Evolutionary conservation across 176 grass and related monocot species (phyloP), one percentile per base, ranked within the genome.

Genomic region (Hordeum marinum): DNA sequence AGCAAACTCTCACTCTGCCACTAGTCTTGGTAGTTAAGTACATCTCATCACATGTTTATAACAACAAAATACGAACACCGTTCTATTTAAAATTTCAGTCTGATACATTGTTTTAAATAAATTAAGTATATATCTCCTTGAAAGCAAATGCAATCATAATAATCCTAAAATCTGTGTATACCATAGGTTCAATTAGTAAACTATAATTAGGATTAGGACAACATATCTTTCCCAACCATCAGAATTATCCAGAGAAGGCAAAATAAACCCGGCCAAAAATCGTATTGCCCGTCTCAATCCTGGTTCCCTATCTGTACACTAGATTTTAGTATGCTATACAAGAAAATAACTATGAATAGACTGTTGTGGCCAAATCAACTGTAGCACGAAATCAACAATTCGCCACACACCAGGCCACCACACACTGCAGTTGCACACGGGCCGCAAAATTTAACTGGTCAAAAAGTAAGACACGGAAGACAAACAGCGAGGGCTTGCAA

Each of bases 111-210:
- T 67, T 83, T 75, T 5, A 37, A 42, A 54, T 39, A 74, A 74
- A 45, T 34, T 37, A 70, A 24, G 3, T 25, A 68, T 40, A 14
- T 8, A 77, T 63, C 55, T 63, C 18, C 37, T 37, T 13, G 13
- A 59, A 80, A 80, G 37, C 26, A 80, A 48, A 68, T 23, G 82
- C 62, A 75, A 86, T n/a, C 37, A 76, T 35, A 12, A 14, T 13
- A 7, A 5, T 12, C 67, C 41, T 34, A 12, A 24, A 59, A 46
- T 35, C 9, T 55, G 55, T 57, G 39, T 55, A 29, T 25, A 55
- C 17, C 42, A 63, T 76, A 74, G 55, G 15, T 8, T 59, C 14
- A 48, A 73, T 2, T 18, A 52, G n/a, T 76, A 29, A 54, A 29
- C 3, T 3, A 57, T 21, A 9, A 76, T n/a, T 78, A 41, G n/a